Evolutionary conservation across 139 green algal genomes (phyloP), one percentile per base, ranked within the genome.

Genomic region (Coelastrella sp.): DNA sequence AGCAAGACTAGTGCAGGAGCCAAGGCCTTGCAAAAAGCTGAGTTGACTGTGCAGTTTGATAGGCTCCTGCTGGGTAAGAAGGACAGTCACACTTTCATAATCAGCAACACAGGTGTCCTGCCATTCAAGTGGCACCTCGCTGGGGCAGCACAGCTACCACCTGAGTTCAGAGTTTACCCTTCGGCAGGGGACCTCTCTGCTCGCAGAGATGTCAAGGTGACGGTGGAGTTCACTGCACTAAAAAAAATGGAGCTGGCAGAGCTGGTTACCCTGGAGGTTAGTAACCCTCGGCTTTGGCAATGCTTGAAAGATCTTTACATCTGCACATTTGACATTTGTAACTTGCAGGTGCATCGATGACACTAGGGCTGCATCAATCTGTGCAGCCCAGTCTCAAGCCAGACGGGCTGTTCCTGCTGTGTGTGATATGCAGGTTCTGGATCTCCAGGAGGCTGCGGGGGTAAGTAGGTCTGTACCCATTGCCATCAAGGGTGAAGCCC

Each of bases 121-220:
- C 94, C 93, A 11, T 84, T 95, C 85, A 94, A 94, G 88, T 96
- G 93, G 93, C 87, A 83, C 40, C 87, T 97, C 25, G 77, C 88
- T 6, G 91, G 92, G 7, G 59, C 59, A 7, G 91, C 92, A 4
- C 67, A 72, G 19, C 85, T 95, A 75, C 88, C 92, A 7, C 57
- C 81, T 53, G 94, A 95, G 86, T 87, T 96, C 51, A 89, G 78
- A 17, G 80, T 86, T 45, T 86, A 48, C 34, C 80, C 80, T 23
- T n/a, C 50, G 5, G 48, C 90, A 51, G 92, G 92, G 21, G 86
- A 90, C 80, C 63, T 96, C 15, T 69, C 85, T 11, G 88, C 93
- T 0, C 85, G 89, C 34, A 88, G 59, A 27, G 80, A 92, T 30
- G 74, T 86, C 9, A 48, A 73, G 17, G 88, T 96, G 32, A 88